These are phyloP conservation scores for Iris pallida DNA, from an alignment of 116 monocot species.

Conservation along the genomic window DNA sequence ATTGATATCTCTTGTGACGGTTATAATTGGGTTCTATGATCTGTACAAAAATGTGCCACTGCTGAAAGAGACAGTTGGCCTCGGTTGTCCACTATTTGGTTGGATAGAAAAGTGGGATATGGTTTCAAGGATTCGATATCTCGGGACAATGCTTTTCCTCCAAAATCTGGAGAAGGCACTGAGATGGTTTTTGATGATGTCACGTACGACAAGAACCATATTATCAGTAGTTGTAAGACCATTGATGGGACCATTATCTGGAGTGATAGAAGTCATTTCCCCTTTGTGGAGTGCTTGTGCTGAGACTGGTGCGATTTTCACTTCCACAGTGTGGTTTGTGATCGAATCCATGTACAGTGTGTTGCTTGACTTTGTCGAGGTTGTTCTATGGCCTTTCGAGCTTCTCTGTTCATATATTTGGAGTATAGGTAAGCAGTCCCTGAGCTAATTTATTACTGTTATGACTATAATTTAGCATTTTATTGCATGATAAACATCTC, in stretches of 20 bases:
- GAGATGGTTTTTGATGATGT: constrained; percentile 27
- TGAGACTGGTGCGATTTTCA: constrained; percentile 15
- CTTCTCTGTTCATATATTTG: constrained; percentile 17
- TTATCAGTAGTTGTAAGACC: constrained; percentile 21
- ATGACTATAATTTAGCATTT: no score
- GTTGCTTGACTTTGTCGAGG: constrained; percentile 24
- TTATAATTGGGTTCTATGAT: constrained; percentile 65
- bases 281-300: constrained; percentile 35
- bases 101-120: constrained; percentile 68
- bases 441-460: neutral
- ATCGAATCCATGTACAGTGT: constrained; percentile 13
- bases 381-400: constrained; percentile 37
- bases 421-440: constrained; percentile 19
- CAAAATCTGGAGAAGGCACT: constrained; percentile 44
- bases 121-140: constrained; percentile 45
- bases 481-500: no score
- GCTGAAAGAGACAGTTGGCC: constrained; percentile 34
- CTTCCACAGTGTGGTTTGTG: constrained; percentile 13
- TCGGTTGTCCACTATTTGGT: constrained; percentile 47
- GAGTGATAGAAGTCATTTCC: constrained; percentile 18
- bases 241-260: constrained; percentile 15
- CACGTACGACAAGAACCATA: constrained; percentile 17
- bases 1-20: constrained; percentile 42
- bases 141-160: constrained; percentile 61
- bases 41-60: constrained; percentile 63